Evolutionary conservation across 1,139 yeast species (phyloP).

Genomic region (Saccharomycopsis hybrid): DNA sequence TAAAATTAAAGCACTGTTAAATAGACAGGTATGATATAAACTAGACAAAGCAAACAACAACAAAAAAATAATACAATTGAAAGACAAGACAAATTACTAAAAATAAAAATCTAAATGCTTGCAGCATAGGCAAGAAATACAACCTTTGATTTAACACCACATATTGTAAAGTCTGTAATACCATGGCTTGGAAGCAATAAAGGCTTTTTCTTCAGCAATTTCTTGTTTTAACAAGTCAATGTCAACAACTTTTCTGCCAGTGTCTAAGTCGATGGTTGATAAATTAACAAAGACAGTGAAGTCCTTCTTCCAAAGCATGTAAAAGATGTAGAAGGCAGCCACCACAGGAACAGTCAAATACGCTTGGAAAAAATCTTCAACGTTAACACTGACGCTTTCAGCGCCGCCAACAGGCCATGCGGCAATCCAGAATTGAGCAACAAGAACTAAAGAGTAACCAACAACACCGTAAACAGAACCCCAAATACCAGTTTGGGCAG

Average conservation of each 20-base stretch:
- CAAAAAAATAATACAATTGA: too few relatives aligned
- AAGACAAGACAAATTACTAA: too few relatives aligned
- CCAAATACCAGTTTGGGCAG: constrained; percentile 47
- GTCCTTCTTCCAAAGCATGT: constrained; percentile 50
- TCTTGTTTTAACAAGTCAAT: constrained; percentile 61
- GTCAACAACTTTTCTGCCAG: constrained; percentile 66
- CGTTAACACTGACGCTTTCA: constrained; percentile 42
- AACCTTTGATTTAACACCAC: constrained; percentile 53
- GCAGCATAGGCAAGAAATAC: too few relatives aligned
- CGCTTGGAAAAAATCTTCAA: constrained; percentile 50
- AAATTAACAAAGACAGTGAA: constrained; percentile 45
- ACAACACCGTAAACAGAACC: constrained; percentile 48
- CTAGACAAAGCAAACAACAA: too few relatives aligned
- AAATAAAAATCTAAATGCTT: too few relatives aligned
- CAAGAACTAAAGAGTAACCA: constrained; percentile 43
- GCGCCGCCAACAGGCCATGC: constrained; percentile 49
- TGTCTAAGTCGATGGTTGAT: constrained; percentile 54
- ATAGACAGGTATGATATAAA: too few relatives aligned
- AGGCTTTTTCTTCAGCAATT: constrained; percentile 53
- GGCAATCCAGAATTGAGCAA: constrained; percentile 67
- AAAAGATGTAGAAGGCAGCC: constrained; percentile 48
- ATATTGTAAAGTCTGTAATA: constrained; percentile 44
- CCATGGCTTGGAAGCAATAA: constrained; percentile 44
- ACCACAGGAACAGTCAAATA: constrained; percentile 61
- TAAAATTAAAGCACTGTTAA: too few relatives aligned